phyloP scores from a whole-genome alignment of 2,329 filamentous ascomycete genomes.

The Ophiocordyceps camponoti-saundersi region DNA sequence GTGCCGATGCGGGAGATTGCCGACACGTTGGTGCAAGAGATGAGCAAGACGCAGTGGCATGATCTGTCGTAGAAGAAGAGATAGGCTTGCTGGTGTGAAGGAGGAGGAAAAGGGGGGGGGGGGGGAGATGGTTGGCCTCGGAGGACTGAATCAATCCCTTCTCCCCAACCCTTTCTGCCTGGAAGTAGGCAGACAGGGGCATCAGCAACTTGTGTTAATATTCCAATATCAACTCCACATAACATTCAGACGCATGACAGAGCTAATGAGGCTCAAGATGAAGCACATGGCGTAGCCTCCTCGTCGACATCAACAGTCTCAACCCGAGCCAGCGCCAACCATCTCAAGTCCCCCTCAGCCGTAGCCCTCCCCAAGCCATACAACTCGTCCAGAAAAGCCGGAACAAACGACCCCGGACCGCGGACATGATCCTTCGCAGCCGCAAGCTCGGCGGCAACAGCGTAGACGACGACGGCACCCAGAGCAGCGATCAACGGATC shows the following conservation, averaged over 20 bases:
- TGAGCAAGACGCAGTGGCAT: slow-evolving; percentile 6
- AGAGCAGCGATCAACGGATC: slow-evolving; percentile 59
- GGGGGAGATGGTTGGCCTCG: no score
- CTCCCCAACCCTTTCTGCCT: no score
- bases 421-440: slow-evolving; percentile 47
- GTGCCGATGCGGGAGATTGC: slow-evolving; percentile 8
- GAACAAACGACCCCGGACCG: slow-evolving; percentile 76
- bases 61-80: not conserved
- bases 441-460: slow-evolving; percentile 52
- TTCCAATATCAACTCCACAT: no score
- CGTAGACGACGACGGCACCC: slow-evolving; percentile 60
- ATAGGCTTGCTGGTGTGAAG: not conserved
- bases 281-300: not conserved
- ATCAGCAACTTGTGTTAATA: no score
- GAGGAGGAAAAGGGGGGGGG: not conserved
- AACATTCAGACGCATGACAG: no score
- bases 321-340: slow-evolving; percentile 35
- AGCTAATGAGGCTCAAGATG: not conserved
- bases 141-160: no score
- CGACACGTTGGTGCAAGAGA: slow-evolving; percentile 5
- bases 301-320: slow-evolving; percentile 16
- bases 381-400: slow-evolving; percentile 64
- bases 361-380: slow-evolving; percentile 32
- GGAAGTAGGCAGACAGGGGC: no score
- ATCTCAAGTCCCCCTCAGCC: slow-evolving; percentile 26